A percentile compares a stretch with the other conserved stretches of the same genome.
Conservation (phyloP, 106 monocot genomes). For the Dendrobium officinale region DNA sequence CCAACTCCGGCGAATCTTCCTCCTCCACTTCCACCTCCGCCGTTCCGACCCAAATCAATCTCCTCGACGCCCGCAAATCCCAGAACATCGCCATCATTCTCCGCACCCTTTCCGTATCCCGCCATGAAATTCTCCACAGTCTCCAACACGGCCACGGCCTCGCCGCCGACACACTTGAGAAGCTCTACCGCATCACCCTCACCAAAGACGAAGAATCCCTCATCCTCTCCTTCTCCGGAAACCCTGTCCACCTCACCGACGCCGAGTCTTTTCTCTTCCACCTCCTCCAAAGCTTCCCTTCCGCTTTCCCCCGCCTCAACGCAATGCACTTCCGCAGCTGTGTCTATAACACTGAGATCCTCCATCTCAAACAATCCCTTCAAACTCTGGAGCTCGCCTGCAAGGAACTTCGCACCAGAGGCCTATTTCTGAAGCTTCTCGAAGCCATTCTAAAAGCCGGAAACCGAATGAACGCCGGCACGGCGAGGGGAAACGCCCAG, state of each 20-base stretch:
- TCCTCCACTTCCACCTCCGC: not conserved
- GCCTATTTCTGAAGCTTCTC: slow-evolving; percentile 67
- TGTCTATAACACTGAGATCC: slow-evolving; percentile 46
- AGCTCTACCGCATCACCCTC: slow-evolving; percentile 42
- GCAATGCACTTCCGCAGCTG: slow-evolving; percentile 60
- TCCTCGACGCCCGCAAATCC: slow-evolving; percentile 76
- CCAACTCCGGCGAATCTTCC: not conserved
- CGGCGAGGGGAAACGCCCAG: slow-evolving; percentile 72
- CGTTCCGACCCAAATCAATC: slow-evolving; percentile 27
- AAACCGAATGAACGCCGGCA: slow-evolving; percentile 86
- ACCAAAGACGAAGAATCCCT: slow-evolving; percentile 54
- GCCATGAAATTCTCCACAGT: slow-evolving; percentile 58
- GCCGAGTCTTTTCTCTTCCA: slow-evolving; percentile 78
- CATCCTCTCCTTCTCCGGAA: slow-evolving; percentile 39
- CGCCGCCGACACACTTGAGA: slow-evolving; percentile 59
- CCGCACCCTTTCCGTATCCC: slow-evolving; percentile 40
- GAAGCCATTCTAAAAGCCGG: slow-evolving; percentile 87
- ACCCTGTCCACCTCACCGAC: slow-evolving; percentile 54
- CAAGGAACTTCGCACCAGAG: slow-evolving; percentile 49
- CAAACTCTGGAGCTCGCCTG: slow-evolving; percentile 57
- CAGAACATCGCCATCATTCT: slow-evolving; percentile 86
- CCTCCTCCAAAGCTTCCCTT: slow-evolving; percentile 40
- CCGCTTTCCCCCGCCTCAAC: slow-evolving; percentile 49
- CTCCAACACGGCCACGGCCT: slow-evolving; percentile 62
- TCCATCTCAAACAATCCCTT: slow-evolving; percentile 37